phyloP scores from a whole-genome alignment of 495 filamentous ascomycete genomes.

The Lepraria neglecta region DNA sequence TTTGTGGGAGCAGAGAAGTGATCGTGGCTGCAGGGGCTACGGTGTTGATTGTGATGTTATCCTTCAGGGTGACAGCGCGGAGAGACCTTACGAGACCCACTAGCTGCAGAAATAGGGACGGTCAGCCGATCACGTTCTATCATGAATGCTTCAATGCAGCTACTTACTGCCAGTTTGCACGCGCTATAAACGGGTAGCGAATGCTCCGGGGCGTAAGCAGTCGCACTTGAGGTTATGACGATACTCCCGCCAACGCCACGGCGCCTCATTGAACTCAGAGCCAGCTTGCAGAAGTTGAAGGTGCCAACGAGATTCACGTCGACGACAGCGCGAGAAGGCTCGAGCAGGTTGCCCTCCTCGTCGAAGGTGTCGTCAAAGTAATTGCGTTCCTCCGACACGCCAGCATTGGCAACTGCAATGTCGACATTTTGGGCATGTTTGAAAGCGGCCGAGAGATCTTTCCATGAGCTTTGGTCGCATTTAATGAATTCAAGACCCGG shows the following conservation, averaged over 20 bases:
- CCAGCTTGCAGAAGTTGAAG: slow-evolving; percentile 30
- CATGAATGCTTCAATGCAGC: not conserved
- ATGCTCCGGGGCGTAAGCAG: slow-evolving; percentile 33
- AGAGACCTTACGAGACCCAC: slow-evolving; percentile 29
- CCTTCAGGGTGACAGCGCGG: slow-evolving; percentile 23
- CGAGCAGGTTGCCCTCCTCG: slow-evolving; percentile 21
- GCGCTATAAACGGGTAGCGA: slow-evolving; percentile 31
- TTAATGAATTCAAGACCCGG: slow-evolving; percentile 5
- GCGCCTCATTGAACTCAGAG: slow-evolving; percentile 27
- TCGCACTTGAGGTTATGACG: slow-evolving; percentile 33
- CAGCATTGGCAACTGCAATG: slow-evolving; percentile 32
- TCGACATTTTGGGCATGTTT: slow-evolving; percentile 25
- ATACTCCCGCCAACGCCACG: slow-evolving; percentile 28
- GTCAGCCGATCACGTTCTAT: not conserved
- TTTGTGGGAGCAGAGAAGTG: slow-evolving; percentile 26
- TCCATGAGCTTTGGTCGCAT: slow-evolving; percentile 26
- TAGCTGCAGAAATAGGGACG: slow-evolving; percentile 15
- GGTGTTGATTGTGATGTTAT: slow-evolving; percentile 33
- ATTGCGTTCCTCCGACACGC: slow-evolving; percentile 26
- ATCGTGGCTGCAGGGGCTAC: slow-evolving; percentile 33
- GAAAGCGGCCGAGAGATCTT: slow-evolving; percentile 24
- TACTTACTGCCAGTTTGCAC: slow-evolving; percentile 28
- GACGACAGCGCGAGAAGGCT: slow-evolving; percentile 27
- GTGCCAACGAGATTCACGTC: slow-evolving; percentile 31
- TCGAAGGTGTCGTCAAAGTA: slow-evolving; percentile 28